phyloP scores from a whole-genome alignment of 441 rosid species.

The Eutrema salsugineum region DNA sequence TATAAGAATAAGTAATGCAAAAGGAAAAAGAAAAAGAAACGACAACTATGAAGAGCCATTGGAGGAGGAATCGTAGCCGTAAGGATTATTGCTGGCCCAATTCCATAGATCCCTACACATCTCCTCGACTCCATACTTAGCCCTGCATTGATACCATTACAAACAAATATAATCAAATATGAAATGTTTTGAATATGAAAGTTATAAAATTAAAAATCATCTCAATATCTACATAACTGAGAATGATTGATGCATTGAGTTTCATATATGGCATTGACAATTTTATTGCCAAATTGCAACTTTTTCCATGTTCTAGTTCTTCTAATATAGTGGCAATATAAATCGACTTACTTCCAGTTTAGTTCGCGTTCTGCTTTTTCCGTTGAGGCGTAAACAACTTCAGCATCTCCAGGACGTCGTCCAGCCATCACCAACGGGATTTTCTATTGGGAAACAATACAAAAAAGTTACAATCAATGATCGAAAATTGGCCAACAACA shows the following conservation, averaged over 20 bases:
- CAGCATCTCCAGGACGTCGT: slow-evolving; percentile 86
- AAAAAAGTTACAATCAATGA: background rate
- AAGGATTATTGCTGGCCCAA: slow-evolving; percentile 97
- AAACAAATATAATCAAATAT: background rate
- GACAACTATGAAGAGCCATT: slow-evolving; percentile 20
- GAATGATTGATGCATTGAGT: too few species aligned
- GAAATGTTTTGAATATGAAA: background rate
- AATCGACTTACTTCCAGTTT: slow-evolving; percentile 82
- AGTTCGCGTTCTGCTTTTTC: slow-evolving; percentile 69
- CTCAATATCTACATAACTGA: background rate
- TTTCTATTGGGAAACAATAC: slow-evolving; percentile 42
- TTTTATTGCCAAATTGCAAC: too few species aligned
- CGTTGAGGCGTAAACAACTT: slow-evolving; percentile 83
- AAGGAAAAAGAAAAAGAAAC: background rate
- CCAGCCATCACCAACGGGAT: slow-evolving; percentile 74
- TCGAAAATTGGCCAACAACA: background rate
- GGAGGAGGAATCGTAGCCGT: slow-evolving; percentile 60
- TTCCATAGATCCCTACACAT: slow-evolving; percentile 96
- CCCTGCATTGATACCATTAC: slow-evolving; percentile 45
- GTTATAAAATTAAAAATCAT: too few species aligned
- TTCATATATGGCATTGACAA: too few species aligned
- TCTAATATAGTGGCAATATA: background rate
- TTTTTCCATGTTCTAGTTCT: background rate
- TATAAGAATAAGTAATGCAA: background rate
- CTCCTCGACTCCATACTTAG: slow-evolving; percentile 72